Evolutionary conservation across 495 filamentous ascomycete genomes (phyloP).

Genomic region (Aspergillus nanangensis): DNA sequence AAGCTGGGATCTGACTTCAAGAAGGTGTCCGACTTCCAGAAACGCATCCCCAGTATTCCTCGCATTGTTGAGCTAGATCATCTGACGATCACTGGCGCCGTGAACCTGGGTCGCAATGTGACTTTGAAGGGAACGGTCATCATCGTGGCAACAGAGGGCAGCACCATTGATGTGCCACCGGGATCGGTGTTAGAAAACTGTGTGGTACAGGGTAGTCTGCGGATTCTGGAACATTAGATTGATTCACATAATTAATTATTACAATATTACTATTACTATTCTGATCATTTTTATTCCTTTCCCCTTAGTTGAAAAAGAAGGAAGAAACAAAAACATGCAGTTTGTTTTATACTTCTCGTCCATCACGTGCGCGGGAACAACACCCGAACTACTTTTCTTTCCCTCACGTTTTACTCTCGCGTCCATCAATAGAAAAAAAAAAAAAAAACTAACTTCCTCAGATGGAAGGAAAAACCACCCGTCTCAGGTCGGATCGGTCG

Average conservation of each 20-base stretch:
- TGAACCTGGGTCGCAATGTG: constrained; percentile 93
- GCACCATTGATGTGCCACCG: constrained; percentile 95
- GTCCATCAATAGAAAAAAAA: too few relatives aligned
- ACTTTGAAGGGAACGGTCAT: constrained; percentile 99
- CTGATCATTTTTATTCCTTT: background rate
- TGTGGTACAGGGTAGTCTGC: constrained; percentile 95
- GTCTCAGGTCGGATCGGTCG: too few relatives aligned
- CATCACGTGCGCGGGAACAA: background rate
- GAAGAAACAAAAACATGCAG: too few relatives aligned
- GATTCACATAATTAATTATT: too few relatives aligned
- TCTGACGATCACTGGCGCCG: constrained; percentile 92
- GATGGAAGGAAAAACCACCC: background rate
- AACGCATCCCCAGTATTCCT: constrained; percentile 91
- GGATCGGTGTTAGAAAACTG: constrained; percentile 98
- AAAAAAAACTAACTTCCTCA: too few relatives aligned
- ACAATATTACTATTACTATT: background rate
- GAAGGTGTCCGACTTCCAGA: constrained; percentile 99
- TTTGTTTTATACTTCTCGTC: background rate
- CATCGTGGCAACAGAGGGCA: constrained; percentile 96
- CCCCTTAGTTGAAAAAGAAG: too few relatives aligned
- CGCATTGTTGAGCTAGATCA: constrained; percentile 98
- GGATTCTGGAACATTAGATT: constrained; percentile 83
- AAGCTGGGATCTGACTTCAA: constrained; percentile 99
- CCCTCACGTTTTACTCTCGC: too few relatives aligned
- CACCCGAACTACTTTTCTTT: too few relatives aligned